Evolutionary conservation across 306 rosid species (phyloP).

Genomic region (Cicer arietinum): DNA sequence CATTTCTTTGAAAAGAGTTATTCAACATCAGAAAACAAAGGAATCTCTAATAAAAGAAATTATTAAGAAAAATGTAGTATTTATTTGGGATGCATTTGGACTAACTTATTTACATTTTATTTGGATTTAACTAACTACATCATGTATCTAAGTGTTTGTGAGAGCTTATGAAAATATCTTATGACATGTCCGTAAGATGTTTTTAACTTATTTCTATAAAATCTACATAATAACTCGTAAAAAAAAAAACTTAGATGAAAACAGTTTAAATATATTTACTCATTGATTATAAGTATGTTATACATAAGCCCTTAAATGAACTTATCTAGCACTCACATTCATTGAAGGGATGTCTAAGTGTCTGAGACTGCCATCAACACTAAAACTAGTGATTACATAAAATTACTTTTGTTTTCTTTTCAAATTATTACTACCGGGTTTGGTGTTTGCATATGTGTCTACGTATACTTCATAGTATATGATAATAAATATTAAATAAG

Average conservation of each 20-base stretch:
- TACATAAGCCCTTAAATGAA: not conserved
- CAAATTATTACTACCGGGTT: too few species aligned
- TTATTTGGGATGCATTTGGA: not conserved
- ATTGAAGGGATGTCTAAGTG: too few species aligned
- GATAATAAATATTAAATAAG: not conserved
- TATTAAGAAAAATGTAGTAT: not conserved
- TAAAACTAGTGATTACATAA: too few species aligned
- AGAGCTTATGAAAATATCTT: not conserved
- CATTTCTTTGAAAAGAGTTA: constrained; percentile 25
- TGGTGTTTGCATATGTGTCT: too few species aligned
- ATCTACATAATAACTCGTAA: not conserved
- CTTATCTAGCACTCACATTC: too few species aligned
- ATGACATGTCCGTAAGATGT: not conserved
- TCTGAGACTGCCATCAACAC: too few species aligned
- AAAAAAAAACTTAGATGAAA: not conserved
- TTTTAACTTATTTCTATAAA: not conserved
- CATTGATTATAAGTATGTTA: not conserved
- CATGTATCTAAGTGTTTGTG: not conserved
- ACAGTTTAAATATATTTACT: not conserved
- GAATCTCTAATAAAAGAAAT: not conserved
- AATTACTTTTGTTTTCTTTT: too few species aligned
- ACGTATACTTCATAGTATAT: too few species aligned
- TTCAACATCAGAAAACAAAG: not conserved
- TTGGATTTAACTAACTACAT: not conserved
- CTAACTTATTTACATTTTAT: not conserved